A percentile compares a stretch with the other conserved stretches of the same genome.
Conservation (phyloP, 2,329 filamentous ascomycete genomes). For the Triangularia setosa region DNA sequence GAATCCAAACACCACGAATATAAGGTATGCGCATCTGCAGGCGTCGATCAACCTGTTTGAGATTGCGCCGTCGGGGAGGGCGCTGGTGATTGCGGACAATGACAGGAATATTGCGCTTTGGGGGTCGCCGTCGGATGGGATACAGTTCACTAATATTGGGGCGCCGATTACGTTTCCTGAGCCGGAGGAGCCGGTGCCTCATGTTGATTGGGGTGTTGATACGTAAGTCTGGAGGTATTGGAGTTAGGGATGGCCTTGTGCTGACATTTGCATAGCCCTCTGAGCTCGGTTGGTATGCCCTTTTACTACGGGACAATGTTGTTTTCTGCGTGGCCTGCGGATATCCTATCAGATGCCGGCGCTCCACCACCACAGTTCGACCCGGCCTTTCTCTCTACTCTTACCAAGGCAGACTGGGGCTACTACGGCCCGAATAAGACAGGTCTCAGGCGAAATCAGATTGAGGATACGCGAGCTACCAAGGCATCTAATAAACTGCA, state of each 20-base stretch:
- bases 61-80: constrained; percentile 82
- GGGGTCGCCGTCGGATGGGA: constrained; percentile 73
- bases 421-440: constrained; percentile 74
- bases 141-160: constrained; percentile 80
- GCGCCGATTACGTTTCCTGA: constrained; percentile 76
- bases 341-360: constrained; percentile 79
- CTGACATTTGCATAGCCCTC: constrained; percentile 48
- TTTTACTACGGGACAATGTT: constrained; percentile 91
- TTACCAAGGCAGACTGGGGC: constrained; percentile 64
- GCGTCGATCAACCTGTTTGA: constrained; percentile 76
- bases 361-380: constrained; percentile 76
- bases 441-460: constrained; percentile 73
- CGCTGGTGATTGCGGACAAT: constrained; percentile 73
- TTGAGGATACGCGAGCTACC: constrained; percentile 70
- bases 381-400: constrained; percentile 59
- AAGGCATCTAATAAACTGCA: constrained; percentile 51
- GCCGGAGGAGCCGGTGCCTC: constrained; percentile 52
- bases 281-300: constrained; percentile 85
- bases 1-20: constrained; percentile 83
- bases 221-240: constrained; percentile 42
- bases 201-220: constrained; percentile 67
- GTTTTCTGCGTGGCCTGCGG: constrained; percentile 84
- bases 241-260: not conserved
- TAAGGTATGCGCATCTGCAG: constrained; percentile 76
- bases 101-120: constrained; percentile 79